Evolutionary conservation across 805 yeast species (phyloP), one percentile per base, ranked within the genome.

Genomic region (Candida coleopterorum): DNA sequence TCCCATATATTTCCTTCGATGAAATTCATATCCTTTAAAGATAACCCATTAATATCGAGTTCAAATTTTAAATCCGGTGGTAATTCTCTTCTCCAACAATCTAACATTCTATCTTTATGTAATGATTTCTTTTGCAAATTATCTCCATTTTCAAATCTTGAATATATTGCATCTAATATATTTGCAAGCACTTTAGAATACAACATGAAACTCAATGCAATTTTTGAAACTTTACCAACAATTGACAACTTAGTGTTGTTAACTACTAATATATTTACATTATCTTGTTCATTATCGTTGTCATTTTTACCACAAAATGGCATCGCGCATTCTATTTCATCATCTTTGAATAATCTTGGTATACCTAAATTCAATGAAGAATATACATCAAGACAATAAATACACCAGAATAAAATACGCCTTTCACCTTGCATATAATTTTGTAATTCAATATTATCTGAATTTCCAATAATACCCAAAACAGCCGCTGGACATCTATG

Each of bases 401-500:
- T 74, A 44, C 86, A 78, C 96, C 96, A 88, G 48, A 88, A 88
- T 26, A 85, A 58, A 24, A 85, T 74, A 53, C 95, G 74, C 44
- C 96, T 70, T 52, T 85, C 86, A 43, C 89, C 88, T 57, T 83
- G 93, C 62, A 82, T 89, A 41, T 77, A 69, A 45, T 72, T 74
- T 21, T 59, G 49, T 11, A 55, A 55, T 21, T 49, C 54, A 18
- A 43, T 55, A 25, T 39, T 39, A 9, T 27, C 37, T 10, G 25
- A 22, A 22, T 46, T 50, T 8, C 55, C 56, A 23, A 75, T 74
- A 2, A 82, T 70, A 1, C 90, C 90, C 34, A 82, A 61, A 4
- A 85, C 88, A 0, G 90, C 90, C 4, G 89, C 79, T 8, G 95
- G 95, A 56, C 95, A 83, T 47, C 94, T 70, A 54, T 87, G 95